These are phyloP conservation scores for Neurospora terricola DNA, from an alignment of 495 filamentous ascomycete genomes.

Conservation along the genomic window DNA sequence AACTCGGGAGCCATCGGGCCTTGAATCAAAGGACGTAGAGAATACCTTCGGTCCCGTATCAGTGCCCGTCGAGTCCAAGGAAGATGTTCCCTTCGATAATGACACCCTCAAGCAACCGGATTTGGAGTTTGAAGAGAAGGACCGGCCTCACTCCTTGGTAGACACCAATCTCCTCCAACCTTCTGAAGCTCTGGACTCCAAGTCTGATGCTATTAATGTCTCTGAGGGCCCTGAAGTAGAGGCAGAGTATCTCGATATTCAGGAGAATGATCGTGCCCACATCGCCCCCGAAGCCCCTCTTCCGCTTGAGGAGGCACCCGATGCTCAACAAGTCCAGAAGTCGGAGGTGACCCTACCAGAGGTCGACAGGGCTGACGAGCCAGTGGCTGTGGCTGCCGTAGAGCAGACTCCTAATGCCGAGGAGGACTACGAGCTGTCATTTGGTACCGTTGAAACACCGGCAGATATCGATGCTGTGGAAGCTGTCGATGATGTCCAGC, in stretches of 20 bases:
- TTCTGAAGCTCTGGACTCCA: not conserved
- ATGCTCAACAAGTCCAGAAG: not conserved
- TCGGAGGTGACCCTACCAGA: not conserved
- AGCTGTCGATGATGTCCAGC: not conserved
- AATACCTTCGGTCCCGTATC: not conserved
- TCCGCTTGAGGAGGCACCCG: not conserved
- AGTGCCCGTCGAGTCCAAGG: not conserved
- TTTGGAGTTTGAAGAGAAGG: not conserved
- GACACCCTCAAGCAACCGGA: not conserved
- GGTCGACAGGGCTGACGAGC: not conserved
- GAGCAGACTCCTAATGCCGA: not conserved
- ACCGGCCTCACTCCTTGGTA: not conserved
- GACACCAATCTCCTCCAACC: not conserved
- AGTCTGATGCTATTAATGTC: not conserved
- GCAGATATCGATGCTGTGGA: not conserved
- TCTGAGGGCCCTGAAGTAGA: not conserved
- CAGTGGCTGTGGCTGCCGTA: not conserved
- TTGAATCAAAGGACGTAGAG: not conserved
- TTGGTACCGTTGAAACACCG: not conserved
- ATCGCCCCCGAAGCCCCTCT: not conserved
- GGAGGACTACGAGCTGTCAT: not conserved
- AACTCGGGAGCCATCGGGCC: not conserved
- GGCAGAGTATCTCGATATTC: not conserved
- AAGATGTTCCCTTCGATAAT: not conserved
- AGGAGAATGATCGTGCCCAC: not conserved